Base-by-base conservation (phyloP, 1,284 basidiomycete genomes). In the Apiotrichum veenhuisii region DNA sequence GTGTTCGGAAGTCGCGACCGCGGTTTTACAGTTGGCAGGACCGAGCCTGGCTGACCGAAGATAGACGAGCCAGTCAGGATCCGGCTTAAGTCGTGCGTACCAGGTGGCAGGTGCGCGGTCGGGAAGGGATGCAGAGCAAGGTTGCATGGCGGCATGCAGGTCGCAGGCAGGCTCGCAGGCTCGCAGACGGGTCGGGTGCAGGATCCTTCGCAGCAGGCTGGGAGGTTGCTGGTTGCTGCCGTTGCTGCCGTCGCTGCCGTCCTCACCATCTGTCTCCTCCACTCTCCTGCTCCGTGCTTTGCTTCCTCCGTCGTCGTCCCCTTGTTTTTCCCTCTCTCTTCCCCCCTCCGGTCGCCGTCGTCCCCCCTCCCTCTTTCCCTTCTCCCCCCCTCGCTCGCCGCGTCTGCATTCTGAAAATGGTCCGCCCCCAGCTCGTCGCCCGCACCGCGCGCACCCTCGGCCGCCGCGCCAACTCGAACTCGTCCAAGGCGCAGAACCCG, bases 401-500 rank as follows among this genome's bases (percentile, higher is more conserved):
- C 30, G 30, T 30, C 30, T 12, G 12, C 30, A n/a, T n/a, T n/a
- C n/a, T 12, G 7, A 50, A 43, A 42, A 58, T 52, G 53, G 37
- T 59, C 45, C 61, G 61, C 52, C 61, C 61, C 54, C 55, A 60
- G 58, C 50, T 62, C 50, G 33, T 47, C 45, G 48, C 57, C 55
- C 51, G 47, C 46, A 41, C 57, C 50, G 47, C 44, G 48, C 53
- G 52, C 47, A 40, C 52, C 40, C 30, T 51, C 45, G 54, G 50
- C 50, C 57, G 54, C 45, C 57, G 59, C 43, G 57, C 56, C 54
- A 62, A 62, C 60, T 59, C 60, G 50, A 46, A 62, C 60, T 59
- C 60, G 50, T 43, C 64, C 57, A 58, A 52, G 46, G 63, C 60
- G 37, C 69, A 76, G 57, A 70, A 72, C 62, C 74, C 73, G 20